Evolutionary conservation across 306 rosid genomes (phyloP).

Genomic region (Gastrolobium villosum): DNA sequence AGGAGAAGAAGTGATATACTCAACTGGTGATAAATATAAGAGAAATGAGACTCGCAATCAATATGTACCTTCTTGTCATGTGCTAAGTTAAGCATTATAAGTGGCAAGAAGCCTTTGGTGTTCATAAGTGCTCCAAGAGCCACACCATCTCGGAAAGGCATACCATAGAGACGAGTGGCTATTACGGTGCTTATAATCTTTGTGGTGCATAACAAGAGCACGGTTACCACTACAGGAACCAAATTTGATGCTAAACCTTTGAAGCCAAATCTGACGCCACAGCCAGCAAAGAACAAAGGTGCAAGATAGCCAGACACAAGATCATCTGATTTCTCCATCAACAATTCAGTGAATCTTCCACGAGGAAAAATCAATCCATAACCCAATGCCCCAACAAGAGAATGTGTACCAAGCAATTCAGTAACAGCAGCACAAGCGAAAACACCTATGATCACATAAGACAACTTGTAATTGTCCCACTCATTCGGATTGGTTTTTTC

Average conservation of each 20-base stretch:
- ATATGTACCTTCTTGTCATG: constrained; percentile 45
- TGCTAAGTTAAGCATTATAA: constrained; percentile 45
- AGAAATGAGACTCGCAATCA: too few relatives aligned
- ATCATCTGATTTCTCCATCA: constrained; percentile 50
- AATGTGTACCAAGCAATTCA: constrained; percentile 51
- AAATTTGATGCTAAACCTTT: too few relatives aligned
- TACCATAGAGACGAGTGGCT: neutral
- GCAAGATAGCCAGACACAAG: constrained; percentile 34
- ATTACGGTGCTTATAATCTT: constrained; percentile 49
- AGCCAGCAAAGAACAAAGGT: constrained; percentile 50
- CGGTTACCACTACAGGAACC: neutral
- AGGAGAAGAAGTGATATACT: neutral
- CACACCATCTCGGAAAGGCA: constrained; percentile 35
- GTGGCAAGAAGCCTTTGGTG: constrained; percentile 56
- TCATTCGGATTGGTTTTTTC: neutral
- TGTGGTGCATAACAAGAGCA: neutral
- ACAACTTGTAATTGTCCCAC: constrained; percentile 33
- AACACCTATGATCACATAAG: constrained; percentile 43
- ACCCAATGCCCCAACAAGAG: constrained; percentile 53
- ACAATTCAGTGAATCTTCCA: constrained; percentile 45
- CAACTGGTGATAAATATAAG: too few relatives aligned
- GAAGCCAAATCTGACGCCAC: constrained; percentile 31
- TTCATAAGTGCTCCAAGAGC: constrained; percentile 59
- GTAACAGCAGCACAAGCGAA: constrained; percentile 41
- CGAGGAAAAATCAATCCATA: constrained; percentile 53